Evolutionary conservation across 768 basidiomycete genomes (phyloP).

Genomic region (Suillus variegatus): DNA sequence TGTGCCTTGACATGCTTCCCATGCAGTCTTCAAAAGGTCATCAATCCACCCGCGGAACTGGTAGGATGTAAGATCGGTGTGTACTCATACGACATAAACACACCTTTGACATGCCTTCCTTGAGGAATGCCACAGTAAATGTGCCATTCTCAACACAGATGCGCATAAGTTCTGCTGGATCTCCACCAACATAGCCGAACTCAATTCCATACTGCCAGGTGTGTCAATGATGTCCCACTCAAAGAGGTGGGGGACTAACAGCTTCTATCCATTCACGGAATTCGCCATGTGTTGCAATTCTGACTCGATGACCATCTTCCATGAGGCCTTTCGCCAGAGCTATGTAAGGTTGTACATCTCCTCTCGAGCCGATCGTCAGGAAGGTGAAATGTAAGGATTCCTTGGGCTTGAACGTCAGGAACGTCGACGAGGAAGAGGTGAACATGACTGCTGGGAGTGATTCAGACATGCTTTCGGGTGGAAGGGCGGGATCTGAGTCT

Average conservation of each 20-base stretch:
- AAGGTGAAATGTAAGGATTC: conserved; percentile 88
- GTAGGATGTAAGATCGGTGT: conserved; percentile 10
- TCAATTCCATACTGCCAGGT: conserved; percentile 85
- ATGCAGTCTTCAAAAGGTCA: conserved; percentile 91
- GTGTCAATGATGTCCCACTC: conserved; percentile 9
- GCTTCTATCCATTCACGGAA: conserved; percentile 95
- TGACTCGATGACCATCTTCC: conserved; percentile 84
- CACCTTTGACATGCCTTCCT: conserved; percentile 87
- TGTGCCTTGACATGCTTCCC: conserved; percentile 94
- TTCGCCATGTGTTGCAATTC: conserved; percentile 94
- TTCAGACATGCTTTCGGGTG: conserved; percentile 61
- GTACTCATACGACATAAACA: conserved; percentile 10
- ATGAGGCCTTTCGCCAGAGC: conserved; percentile 90
- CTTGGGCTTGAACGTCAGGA: conserved; percentile 93
- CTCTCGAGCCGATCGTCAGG: conserved; percentile 93
- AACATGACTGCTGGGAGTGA: conserved; percentile 93
- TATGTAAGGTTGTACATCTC: conserved; percentile 98
- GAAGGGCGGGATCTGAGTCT: conserved; percentile 44
- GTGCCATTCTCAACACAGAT: conserved; percentile 98
- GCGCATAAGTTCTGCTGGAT: conserved; percentile 96
- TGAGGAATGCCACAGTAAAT: conserved; percentile 93
- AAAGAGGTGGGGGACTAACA: conserved; percentile 47
- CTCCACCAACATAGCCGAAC: conserved; percentile 91
- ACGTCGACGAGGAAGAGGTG: conserved; percentile 92
- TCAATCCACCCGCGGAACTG: conserved; percentile 99